Evolutionary conservation across 2,329 filamentous ascomycete genomes (phyloP).

Genomic region (Neofusicoccum parvum): DNA sequence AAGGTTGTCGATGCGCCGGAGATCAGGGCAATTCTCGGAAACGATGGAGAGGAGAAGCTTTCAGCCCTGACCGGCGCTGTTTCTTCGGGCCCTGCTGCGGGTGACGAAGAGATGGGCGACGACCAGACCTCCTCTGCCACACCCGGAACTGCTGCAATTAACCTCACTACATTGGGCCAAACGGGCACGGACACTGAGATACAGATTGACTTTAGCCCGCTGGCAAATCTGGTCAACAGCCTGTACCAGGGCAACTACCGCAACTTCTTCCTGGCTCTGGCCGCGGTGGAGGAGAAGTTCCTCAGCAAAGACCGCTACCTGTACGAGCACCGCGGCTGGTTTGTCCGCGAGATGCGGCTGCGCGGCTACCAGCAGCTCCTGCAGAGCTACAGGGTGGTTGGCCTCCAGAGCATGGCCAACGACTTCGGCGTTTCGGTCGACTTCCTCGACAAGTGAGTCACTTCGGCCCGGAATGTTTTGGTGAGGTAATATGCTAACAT

Average conservation of each 20-base stretch:
- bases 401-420: constrained; percentile 94
- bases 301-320: constrained; percentile 92
- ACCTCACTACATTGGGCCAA: constrained; percentile 78
- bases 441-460: constrained; percentile 83
- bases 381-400: constrained; percentile 95
- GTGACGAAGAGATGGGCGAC: constrained; percentile 75
- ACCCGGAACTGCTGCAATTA: constrained; percentile 72
- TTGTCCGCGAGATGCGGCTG: constrained; percentile 96
- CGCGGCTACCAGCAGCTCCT: constrained; percentile 95
- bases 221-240: constrained; percentile 85
- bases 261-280: constrained; percentile 87
- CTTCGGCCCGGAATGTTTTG: background rate
- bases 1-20: constrained; percentile 98
- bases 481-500: constrained; percentile 12
- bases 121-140: constrained; percentile 51
- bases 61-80: constrained; percentile 77
- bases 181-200: constrained; percentile 73
- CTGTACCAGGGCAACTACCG: constrained; percentile 94
- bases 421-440: constrained; percentile 97
- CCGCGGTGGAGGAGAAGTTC: constrained; percentile 89
- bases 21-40: constrained; percentile 92
- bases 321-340: constrained; percentile 95
- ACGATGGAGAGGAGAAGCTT: constrained; percentile 80
- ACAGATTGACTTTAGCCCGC: constrained; percentile 83
- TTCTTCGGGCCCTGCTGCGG: constrained; percentile 76